Evolutionary conservation across 2,329 filamentous ascomycete species (phyloP).

Genomic region (Clarireedia paspali): DNA sequence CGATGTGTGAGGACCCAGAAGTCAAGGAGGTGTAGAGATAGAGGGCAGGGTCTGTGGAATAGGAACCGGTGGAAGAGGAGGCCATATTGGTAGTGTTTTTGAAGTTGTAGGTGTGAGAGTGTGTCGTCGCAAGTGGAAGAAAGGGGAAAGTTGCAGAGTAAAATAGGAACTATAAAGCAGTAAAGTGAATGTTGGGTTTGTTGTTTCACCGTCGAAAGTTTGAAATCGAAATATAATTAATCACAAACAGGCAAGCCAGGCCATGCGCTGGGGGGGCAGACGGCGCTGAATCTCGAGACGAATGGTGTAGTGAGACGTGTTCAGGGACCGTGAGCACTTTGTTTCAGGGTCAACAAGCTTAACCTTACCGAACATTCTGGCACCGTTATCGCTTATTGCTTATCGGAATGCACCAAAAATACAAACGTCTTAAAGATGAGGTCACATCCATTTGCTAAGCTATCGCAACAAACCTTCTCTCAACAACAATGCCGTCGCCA

Average conservation of each 20-base stretch:
- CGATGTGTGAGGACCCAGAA: conserved; percentile 89
- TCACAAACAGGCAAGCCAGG: no score
- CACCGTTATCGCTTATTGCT: no score
- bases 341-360: not conserved
- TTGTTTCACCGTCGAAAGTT: not conserved
- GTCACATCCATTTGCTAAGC: no score
- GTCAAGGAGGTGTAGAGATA: conserved; percentile 97
- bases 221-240: no score
- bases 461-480: no score
- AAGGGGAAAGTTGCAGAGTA: not conserved
- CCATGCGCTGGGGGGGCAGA: no score
- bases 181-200: not conserved
- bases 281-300: not conserved
- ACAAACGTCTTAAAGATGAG: no score
- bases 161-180: not conserved
- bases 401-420: no score
- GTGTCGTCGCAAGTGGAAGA: not conserved
- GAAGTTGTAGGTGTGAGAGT: not conserved
- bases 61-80: conserved; percentile 23
- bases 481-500: not conserved
- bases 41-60: conserved; percentile 57
- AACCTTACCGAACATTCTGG: no score
- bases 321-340: not conserved
- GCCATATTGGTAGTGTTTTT: conserved; percentile 22
- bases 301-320: not conserved